Percentiles rank a stretch among this genome's conserved stretches.
Evolutionary conservation across 169 alveolate species (phyloP).

Genomic region (Besnoitia besnoiti): DNA sequence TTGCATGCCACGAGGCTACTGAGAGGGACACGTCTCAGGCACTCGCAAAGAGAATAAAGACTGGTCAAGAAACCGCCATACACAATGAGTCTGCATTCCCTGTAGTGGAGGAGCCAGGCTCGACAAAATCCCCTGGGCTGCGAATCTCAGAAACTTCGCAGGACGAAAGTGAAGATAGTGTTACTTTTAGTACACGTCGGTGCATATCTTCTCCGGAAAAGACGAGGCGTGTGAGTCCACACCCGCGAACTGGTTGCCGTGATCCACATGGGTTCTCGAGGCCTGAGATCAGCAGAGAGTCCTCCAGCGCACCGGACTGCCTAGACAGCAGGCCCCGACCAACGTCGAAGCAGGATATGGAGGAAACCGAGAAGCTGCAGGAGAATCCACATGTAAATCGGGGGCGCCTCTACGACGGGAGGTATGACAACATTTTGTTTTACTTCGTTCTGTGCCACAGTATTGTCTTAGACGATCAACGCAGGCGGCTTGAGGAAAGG

Average conservation of each 20-base stretch:
- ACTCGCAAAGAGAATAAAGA: neutral
- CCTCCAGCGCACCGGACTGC: neutral
- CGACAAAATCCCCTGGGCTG: neutral
- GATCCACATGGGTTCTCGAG: neutral
- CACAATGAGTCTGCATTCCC: neutral
- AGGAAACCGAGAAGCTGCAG: neutral
- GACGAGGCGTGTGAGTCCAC: neutral
- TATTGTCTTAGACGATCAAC: neutral
- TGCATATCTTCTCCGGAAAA: too few relatives aligned
- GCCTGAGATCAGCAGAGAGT: neutral
- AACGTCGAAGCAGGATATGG: neutral
- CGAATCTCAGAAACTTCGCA: neutral
- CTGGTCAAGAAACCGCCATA: neutral
- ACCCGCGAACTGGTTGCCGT: neutral
- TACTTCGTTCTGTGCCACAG: constrained; percentile 1
- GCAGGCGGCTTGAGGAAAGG: neutral
- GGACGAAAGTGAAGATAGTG: neutral
- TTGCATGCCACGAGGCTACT: neutral
- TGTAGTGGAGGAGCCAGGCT: neutral
- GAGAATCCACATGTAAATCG: neutral
- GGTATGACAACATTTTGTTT: neutral
- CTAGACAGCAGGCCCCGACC: neutral
- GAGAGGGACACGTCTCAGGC: neutral
- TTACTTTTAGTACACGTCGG: too few relatives aligned
- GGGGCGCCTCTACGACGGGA: neutral